Base-by-base conservation (phyloP, 2,329 filamentous ascomycete species). In the Aspergillus sp. region DNA sequence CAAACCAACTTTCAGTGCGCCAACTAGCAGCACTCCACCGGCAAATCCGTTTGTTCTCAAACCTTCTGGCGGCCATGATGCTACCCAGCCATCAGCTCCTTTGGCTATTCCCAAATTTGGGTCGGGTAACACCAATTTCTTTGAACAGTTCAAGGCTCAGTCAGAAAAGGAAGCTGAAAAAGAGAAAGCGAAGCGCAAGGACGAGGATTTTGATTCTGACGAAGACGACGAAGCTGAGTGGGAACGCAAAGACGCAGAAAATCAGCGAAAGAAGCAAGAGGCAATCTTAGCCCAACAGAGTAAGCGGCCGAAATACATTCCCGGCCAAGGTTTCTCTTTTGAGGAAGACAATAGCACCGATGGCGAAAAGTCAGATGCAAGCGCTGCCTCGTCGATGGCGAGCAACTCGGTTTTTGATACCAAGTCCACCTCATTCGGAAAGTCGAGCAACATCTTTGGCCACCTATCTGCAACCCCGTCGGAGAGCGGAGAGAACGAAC, bases 121-220 rank as follows among this genome's bases (percentile, higher is more conserved):
- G 46, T 61, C 66, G 54, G 63, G 72, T 54, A 59, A 61, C 13
- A 68, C 68, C 6, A 73, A 79, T 60, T 82, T 82, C 66, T 70
- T 81, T 56, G 72, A 74, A 19, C 74, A 81, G 7, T 83, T 83
- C 63, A 75, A 76, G 51, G 66, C 73, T 34, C 62, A 73, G 57
- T 73, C 81, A 6, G 75, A 77, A 22, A 73, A 78, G 54, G 71
- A 73, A 34, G 76, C 77, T 52, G 78, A 79, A 49, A 76, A 79
- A 51, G 80, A 79, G 50, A 80, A 79, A 60, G 77, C 75, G 58
- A 82, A 82, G 69, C 79, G 81, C 54, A 83, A 82, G 69, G 80
- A 76, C 3, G 81, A 83, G 54, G 81, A 83, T 23, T 83, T 80
- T 62, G 82, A 84, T 64, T 83, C 81, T 7, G 82, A 83, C 15